phyloP scores from a whole-genome alignment of 176 grass and related monocot species.

The Miscanthus lutarioriparius region DNA sequence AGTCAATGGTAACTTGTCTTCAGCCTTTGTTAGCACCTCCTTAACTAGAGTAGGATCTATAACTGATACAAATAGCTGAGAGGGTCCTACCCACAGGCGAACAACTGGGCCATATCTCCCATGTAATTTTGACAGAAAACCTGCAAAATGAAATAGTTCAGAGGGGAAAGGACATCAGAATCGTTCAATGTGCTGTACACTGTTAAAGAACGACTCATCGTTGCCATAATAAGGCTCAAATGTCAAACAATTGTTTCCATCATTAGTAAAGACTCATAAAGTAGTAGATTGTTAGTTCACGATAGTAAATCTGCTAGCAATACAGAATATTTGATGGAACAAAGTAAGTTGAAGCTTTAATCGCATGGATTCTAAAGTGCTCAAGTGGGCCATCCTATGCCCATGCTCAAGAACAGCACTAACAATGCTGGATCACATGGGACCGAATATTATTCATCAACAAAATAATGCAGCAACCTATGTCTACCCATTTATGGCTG shows the following conservation, averaged over 20 bases:
- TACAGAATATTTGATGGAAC: background rate
- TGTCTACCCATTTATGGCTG: conserved; percentile 8
- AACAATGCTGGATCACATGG: conserved; percentile 14
- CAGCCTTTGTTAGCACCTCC: conserved; percentile 74
- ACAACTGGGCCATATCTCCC: conserved; percentile 83
- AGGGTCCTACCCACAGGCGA: conserved; percentile 79
- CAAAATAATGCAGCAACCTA: background rate
- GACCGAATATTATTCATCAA: background rate
- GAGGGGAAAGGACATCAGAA: conserved; percentile 20
- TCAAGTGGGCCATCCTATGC: conserved; percentile 24
- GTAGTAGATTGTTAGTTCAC: background rate
- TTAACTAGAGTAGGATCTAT: conserved; percentile 73
- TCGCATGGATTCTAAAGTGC: background rate
- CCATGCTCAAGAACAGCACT: conserved; percentile 13
- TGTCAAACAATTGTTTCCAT: background rate
- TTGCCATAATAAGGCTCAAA: background rate
- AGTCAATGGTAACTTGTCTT: conserved; percentile 86
- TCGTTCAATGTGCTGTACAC: background rate
- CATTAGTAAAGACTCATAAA: background rate
- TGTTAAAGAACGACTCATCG: conserved; percentile 1
- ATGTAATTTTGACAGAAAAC: conserved; percentile 76
- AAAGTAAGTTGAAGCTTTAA: conserved; percentile 14
- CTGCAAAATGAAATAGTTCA: conserved; percentile 48
- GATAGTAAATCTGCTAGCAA: background rate
- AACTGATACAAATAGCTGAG: conserved; percentile 90